phyloP scores from a whole-genome alignment of 1,139 yeast species.

The Sugiyamaella sp. region DNA sequence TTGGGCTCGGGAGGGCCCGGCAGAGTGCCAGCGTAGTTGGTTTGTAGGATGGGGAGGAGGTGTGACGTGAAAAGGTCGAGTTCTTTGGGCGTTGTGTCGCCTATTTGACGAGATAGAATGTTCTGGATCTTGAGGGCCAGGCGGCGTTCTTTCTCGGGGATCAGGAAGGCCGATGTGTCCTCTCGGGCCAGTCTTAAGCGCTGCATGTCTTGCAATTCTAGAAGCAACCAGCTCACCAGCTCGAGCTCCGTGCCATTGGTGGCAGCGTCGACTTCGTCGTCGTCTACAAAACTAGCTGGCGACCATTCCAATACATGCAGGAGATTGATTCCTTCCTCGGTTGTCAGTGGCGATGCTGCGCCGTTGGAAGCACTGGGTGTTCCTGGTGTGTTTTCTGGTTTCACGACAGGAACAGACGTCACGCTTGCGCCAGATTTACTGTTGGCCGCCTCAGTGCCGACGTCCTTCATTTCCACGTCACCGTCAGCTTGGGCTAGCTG shows the following conservation, averaged over 20 bases:
- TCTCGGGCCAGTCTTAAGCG: conserved; percentile 54
- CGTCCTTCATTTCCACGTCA: conserved; percentile 25
- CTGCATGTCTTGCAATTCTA: conserved; percentile 65
- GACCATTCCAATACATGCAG: conserved; percentile 57
- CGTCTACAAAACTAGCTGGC: conserved; percentile 54
- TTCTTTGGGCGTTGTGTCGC: conserved; percentile 36
- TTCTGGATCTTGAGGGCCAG: conserved; percentile 56
- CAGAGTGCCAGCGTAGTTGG: conserved; percentile 76
- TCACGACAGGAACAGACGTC: conserved; percentile 12
- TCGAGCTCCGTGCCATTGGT: conserved; percentile 52
- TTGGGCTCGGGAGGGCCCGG: conserved; percentile 50
- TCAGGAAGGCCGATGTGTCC: conserved; percentile 39
- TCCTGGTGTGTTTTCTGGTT: conserved; percentile 25
- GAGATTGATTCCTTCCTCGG: conserved; percentile 42
- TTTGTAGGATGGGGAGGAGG: conserved; percentile 66
- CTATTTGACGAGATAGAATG: conserved; percentile 51
- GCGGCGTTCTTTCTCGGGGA: conserved; percentile 52
- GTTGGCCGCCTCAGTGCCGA: conserved; percentile 8
- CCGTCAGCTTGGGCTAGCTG: conserved; percentile 18
- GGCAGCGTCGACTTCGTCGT: conserved; percentile 57
- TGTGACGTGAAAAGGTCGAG: conserved; percentile 37
- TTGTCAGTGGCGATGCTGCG: neutral
- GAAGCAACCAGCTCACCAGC: conserved; percentile 58
- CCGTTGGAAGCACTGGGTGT: conserved; percentile 26
- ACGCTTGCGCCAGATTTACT: neutral